These are phyloP conservation scores for Ceratopteris richardii DNA, from an alignment of 75 land plant species.

Conservation along the genomic window DNA sequence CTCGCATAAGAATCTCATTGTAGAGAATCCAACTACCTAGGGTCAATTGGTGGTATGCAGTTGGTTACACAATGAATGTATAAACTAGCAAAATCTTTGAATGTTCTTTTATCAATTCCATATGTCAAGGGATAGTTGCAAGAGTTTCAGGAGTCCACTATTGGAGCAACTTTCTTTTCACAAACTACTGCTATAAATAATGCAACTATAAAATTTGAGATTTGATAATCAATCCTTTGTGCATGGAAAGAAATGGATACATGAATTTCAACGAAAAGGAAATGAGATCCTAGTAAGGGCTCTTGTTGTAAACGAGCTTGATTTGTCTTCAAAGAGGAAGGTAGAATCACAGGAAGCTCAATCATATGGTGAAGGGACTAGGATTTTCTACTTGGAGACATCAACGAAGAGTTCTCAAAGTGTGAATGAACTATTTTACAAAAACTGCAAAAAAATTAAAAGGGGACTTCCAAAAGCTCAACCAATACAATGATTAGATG, in stretches of 20 bases:
- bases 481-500: conserved; percentile 65
- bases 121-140: too few species aligned
- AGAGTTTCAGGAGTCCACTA: conserved; percentile 90
- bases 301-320: conserved; percentile 91
- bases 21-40: conserved; percentile 71
- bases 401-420: conserved; percentile 68
- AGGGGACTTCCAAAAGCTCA: conserved; percentile 74
- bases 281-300: conserved; percentile 82
- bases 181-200: conserved; percentile 85
- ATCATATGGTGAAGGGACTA: conserved; percentile 57
- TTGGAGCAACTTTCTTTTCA: conserved; percentile 95
- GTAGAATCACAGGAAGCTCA: conserved; percentile 70
- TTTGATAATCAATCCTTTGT: conserved; percentile 96
- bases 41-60: conserved; percentile 55
- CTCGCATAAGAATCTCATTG: conserved; percentile 66
- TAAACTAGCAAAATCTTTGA: conserved; percentile 46
- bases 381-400: conserved; percentile 76
- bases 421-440: conserved; percentile 68
- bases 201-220: conserved; percentile 86
- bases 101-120: conserved; percentile 56
- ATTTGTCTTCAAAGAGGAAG: conserved; percentile 59
- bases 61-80: conserved; percentile 57
- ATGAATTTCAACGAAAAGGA: conserved; percentile 84
- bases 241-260: conserved; percentile 95
- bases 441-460: conserved; percentile 73